These are phyloP conservation scores for Trichoderma aggressivum DNA, from an alignment of 2,329 filamentous ascomycete species.

Conservation along the genomic window DNA sequence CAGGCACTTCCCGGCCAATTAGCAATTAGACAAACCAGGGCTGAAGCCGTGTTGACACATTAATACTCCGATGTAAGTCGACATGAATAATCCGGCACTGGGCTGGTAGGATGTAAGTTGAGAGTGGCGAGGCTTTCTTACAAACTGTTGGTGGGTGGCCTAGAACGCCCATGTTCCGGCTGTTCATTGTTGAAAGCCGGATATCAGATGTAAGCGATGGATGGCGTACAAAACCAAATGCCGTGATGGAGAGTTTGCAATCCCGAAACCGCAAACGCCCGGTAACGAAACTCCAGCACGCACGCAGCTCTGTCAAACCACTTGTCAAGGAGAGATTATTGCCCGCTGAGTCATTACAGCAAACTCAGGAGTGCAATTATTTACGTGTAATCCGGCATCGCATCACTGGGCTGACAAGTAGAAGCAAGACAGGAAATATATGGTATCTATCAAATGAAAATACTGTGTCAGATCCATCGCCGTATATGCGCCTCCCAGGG, in stretches of 20 bases:
- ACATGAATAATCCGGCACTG: background rate
- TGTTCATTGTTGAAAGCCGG: background rate
- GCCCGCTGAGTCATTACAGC: background rate
- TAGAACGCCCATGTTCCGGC: background rate
- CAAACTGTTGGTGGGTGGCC: background rate
- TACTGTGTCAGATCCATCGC: background rate
- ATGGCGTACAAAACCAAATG: background rate
- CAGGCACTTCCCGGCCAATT: background rate
- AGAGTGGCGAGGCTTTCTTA: background rate
- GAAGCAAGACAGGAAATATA: background rate
- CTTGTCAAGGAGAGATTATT: background rate
- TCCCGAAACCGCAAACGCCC: background rate
- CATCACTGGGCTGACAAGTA: background rate
- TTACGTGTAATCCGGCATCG: background rate
- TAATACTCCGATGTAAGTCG: background rate
- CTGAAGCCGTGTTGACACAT: background rate
- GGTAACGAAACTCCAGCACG: background rate
- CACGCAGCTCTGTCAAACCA: background rate
- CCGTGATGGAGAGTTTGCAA: background rate
- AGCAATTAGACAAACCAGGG: background rate
- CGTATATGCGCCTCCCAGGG: background rate
- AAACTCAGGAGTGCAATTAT: background rate
- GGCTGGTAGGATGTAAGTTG: background rate
- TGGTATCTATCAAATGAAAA: background rate
- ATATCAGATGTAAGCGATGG: background rate